A percentile compares a stretch with the other conserved stretches of the same genome.
phyloP scores from a whole-genome alignment of 805 yeast species.

The Myxozyma monticola region DNA sequence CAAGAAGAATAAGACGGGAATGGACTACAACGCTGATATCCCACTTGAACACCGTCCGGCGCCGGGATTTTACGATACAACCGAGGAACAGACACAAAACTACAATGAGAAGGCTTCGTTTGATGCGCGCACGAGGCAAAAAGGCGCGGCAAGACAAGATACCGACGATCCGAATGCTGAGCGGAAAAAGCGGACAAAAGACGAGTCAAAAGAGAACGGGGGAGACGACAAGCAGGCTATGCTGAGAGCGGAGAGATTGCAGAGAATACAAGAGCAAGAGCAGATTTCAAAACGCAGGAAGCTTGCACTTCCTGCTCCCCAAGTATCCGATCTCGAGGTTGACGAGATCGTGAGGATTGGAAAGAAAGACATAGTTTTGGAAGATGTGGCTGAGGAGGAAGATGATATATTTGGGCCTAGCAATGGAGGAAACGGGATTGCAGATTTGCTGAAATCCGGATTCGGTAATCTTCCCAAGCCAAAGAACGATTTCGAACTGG shows the following conservation, averaged over 20 bases:
- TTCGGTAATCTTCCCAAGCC: constrained; percentile 43
- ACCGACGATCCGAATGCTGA: constrained; percentile 32
- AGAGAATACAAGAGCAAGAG: constrained; percentile 33
- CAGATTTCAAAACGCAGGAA: constrained; percentile 44
- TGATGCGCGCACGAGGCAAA: constrained; percentile 37
- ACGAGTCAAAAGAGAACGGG: constrained; percentile 8
- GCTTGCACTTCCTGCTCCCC: constrained; percentile 43
- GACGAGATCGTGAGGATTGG: constrained; percentile 38
- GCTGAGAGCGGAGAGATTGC: constrained; percentile 37
- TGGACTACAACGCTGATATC: constrained; percentile 82
- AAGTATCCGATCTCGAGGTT: constrained; percentile 36
- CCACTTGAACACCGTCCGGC: constrained; percentile 73
- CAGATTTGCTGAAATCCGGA: constrained; percentile 15
- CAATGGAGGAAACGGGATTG: constrained; percentile 15
- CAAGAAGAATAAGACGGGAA: constrained; percentile 57
- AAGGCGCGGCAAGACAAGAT: constrained; percentile 26
- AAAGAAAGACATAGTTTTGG: constrained; percentile 28
- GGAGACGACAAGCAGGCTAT: constrained; percentile 32
- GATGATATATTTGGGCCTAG: constrained; percentile 41
- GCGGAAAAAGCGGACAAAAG: constrained; percentile 17
- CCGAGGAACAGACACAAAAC: constrained; percentile 55
- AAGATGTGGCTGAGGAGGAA: constrained; percentile 28
- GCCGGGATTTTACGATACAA: constrained; percentile 66
- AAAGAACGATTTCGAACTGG: constrained; percentile 40
- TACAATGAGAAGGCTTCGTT: constrained; percentile 44